A percentile compares a stretch with the other conserved stretches of the same genome.
Evolutionary conservation across 176 grass and related monocot genomes (phyloP).

Genomic region (Tillandsia leiboldiana): DNA sequence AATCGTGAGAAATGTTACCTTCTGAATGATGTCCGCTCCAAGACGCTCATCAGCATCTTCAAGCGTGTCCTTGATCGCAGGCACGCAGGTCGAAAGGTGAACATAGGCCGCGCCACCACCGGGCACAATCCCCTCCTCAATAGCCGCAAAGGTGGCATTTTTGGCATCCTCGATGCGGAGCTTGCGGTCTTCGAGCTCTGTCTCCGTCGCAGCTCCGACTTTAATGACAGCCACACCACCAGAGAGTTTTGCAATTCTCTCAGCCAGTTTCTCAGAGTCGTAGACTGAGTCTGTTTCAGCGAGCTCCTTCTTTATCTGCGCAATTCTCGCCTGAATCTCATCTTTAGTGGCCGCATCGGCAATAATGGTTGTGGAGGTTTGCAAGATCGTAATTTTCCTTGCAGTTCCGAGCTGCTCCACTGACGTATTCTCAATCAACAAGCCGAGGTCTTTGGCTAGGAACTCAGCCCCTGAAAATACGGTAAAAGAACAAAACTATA

Average conservation of each 20-base stretch:
- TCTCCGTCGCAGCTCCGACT: slow-evolving; percentile 80
- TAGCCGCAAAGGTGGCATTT: slow-evolving; percentile 89
- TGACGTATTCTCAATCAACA: slow-evolving; percentile 59
- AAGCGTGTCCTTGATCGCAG: slow-evolving; percentile 74
- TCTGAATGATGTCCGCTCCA: slow-evolving; percentile 88
- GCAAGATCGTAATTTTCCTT: slow-evolving; percentile 64
- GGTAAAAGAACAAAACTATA: not conserved
- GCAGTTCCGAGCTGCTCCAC: slow-evolving; percentile 75
- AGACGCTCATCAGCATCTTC: slow-evolving; percentile 75
- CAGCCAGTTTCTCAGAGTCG: slow-evolving; percentile 82
- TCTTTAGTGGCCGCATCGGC: slow-evolving; percentile 74
- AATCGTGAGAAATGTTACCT: slow-evolving; percentile 29
- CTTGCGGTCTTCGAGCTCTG: slow-evolving; percentile 90
- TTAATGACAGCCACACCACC: slow-evolving; percentile 92
- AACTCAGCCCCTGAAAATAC: slow-evolving; percentile 66
- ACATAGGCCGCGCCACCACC: slow-evolving; percentile 80
- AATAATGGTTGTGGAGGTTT: slow-evolving; percentile 69
- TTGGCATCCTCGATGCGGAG: slow-evolving; percentile 86
- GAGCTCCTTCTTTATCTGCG: slow-evolving; percentile 81
- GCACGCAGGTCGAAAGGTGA: slow-evolving; percentile 64
- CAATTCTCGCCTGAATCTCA: slow-evolving; percentile 79
- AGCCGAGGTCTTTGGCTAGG: slow-evolving; percentile 81
- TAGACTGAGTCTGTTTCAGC: slow-evolving; percentile 73
- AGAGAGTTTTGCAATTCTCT: slow-evolving; percentile 87
- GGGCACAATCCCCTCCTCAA: slow-evolving; percentile 93